Base-by-base conservation (phyloP, 129 eudicot genomes). In the Saussurea involucrata region DNA sequence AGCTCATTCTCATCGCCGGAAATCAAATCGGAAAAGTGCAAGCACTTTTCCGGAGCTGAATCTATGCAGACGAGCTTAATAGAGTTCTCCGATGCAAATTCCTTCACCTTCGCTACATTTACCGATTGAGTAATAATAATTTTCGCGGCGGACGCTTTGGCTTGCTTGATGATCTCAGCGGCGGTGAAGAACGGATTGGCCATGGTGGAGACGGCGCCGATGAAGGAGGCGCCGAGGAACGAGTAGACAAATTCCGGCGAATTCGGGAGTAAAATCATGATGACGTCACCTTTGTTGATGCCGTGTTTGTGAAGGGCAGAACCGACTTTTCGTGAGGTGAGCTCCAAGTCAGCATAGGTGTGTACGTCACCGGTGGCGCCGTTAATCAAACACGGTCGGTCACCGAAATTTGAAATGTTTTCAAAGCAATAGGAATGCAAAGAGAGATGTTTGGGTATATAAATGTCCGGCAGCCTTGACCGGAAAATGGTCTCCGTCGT, bases 141-240 rank as follows among this genome's bases (percentile, higher is more conserved):
- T 74, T 86, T 92, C 0, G 99, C 84, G 21, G 53, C 70, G 12
- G 97, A 89, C 0, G 99, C 97, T 71, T 84, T 84, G 13, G 87
- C 92, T 66, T 95, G 99, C 68, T 89, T 95, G 8, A 86, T 73
- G 22, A 92, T 89, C 86, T 91, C 99, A 2, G 95, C 88, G 0
- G 97, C 71, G 8, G 96, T 95, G 84, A 90, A 95, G 70, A 83
- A 89, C 4, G 99, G 97, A 28, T 95, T 95, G 0, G 99, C 99
- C 81, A 86, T 95, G 1, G 97, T 95, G n/a, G 92, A 83, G 0
- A 78, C 44, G 42, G 92, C 97, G 28, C 99, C 99, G 18, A 81
- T 67, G 78, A 76, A 89, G 0, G 99, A 95, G 0, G 99, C 99
- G 7, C 97, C 99, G 17, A 95, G 92, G 71, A 95, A 95, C 6